Base-by-base conservation (phyloP, 2,329 filamentous ascomycete genomes). In the Botrytis pseudocinerea region DNA sequence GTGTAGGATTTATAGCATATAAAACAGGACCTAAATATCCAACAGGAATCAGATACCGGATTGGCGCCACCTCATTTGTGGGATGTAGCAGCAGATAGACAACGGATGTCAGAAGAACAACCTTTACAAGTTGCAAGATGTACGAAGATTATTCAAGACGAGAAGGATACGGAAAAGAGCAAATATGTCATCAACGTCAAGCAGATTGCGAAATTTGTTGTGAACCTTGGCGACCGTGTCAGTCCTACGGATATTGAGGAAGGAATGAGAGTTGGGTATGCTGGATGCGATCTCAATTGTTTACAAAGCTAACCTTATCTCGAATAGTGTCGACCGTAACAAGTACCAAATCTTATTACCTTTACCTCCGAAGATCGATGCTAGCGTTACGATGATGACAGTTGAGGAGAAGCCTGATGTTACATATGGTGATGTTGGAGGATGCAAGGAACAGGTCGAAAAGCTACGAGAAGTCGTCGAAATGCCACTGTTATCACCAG, bases 121-220 rank as follows among this genome's bases (percentile, higher is more conserved):
- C 96, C 96, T 61, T 89, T 98, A 79, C 96, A 99, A 85, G 96
- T 99, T 76, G 96, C 96, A 77, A 89, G 96, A 81, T 99, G 96
- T 88, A 99, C 96, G 74, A 99, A 99, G 88, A 99, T 99, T 83
- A 99, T 99, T 79, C 91, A 94, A 75, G 95, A 98, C 81, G 95
- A 97, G 82, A 95, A 96, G 84, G 95, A 98, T 82, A 87, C 93
- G 75, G 93, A 97, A 76, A 99, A 99, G 89, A 97, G 93, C 90
- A 99, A 98, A 90, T 99, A 99, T 86, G 95, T 99, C 80, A 99
- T 99, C 88, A 99, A 99, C 84, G 95, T 99, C 79, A 99, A 99
- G 87, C 96, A 99, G 84, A 99, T 99, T 80, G 96, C 96, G 81
- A 99, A 99, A 85, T 99, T 99, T 80, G 96, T 99, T 69, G 96